Base-by-base conservation (phyloP, 1,284 basidiomycete genomes). In the Pseudozyma tsukubaensis region DNA sequence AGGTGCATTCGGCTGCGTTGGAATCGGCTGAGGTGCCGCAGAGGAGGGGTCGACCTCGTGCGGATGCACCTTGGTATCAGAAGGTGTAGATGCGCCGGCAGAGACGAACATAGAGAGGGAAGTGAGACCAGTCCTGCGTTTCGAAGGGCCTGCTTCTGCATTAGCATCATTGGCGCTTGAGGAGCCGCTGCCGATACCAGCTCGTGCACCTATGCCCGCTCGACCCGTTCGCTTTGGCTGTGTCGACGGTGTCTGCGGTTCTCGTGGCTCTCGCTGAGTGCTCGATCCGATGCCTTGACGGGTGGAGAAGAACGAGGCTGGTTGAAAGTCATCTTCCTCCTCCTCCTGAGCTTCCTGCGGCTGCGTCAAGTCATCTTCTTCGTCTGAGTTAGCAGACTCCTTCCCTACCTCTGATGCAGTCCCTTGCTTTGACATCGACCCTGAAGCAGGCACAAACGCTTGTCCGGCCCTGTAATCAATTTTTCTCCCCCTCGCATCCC, bases 51-150 rank as follows among this genome's bases (percentile, higher is more conserved):
- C 45, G 21, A 48, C 21, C 12, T 51, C 34, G 45, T 51, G 59
- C 8, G 55, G 50, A 12, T 55, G 67, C 1, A 58, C 18, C 14
- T 21, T 51, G 2, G 65, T 56, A n/a, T 65, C 63, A 16, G 61
- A 44, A 4, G 51, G 51, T 36, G 56, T 64, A 11, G 16, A 43
- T 8, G 59, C 42, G 1, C 55, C 69, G 13, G 65, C 64, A 50
- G 67, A 68, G 40, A 65, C 76, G n/a, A 71, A 68, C 64, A 72
- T 72, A n/a, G 70, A 72, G n/a, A 72, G 64, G 10, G 70, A 72
- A 44, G 70, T 72, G 50, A 72, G 70, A 12, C 70, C 64, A 45
- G 40, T 72, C 32, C 43, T 59, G 12, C 61, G 67, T 8, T 47
- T 42, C 10, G 55, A 57, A 32, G 59, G 45, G 32, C 53, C 58